These are phyloP conservation scores for Crepidotus variabilis DNA, from an alignment of 768 basidiomycete species.

Conservation along the genomic window DNA sequence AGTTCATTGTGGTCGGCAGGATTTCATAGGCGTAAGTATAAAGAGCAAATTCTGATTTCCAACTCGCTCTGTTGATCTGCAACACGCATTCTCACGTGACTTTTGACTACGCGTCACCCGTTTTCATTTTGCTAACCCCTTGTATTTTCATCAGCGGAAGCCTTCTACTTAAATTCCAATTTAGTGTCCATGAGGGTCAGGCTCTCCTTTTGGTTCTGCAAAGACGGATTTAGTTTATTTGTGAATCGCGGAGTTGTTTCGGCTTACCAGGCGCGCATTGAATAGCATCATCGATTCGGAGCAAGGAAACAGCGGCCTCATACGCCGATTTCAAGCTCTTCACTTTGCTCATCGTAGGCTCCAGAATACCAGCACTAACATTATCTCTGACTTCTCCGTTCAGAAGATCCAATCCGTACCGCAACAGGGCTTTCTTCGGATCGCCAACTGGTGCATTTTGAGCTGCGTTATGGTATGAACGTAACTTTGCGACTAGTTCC, in stretches of 20 bases:
- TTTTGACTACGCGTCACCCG: slow-evolving; percentile 16
- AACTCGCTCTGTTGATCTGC: slow-evolving; percentile 21
- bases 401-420: slow-evolving; percentile 92
- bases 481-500: slow-evolving; percentile 92
- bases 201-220: slow-evolving; percentile 68
- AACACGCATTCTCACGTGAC: slow-evolving; percentile 23
- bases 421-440: slow-evolving; percentile 84
- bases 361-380: slow-evolving; percentile 86
- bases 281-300: slow-evolving; percentile 96
- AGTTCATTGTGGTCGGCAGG: not conserved
- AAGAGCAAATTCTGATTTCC: not conserved
- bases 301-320: slow-evolving; percentile 90
- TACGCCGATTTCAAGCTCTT: slow-evolving; percentile 96
- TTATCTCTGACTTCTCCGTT: slow-evolving; percentile 97
- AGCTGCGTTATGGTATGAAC: slow-evolving; percentile 95
- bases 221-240: slow-evolving; percentile 13
- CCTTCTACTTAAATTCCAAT: slow-evolving; percentile 2
- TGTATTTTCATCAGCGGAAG: slow-evolving; percentile 4
- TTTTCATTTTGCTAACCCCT: slow-evolving; percentile 1
- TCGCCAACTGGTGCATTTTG: slow-evolving; percentile 90
- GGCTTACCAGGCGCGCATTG: slow-evolving; percentile 81
- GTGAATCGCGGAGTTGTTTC: not conserved
- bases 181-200: slow-evolving; percentile 75
- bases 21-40: not conserved
- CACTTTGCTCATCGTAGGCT: slow-evolving; percentile 96